These are phyloP conservation scores for Metschnikowia amazonensis DNA, from an alignment of 805 yeast species.

Conservation along the genomic window DNA sequence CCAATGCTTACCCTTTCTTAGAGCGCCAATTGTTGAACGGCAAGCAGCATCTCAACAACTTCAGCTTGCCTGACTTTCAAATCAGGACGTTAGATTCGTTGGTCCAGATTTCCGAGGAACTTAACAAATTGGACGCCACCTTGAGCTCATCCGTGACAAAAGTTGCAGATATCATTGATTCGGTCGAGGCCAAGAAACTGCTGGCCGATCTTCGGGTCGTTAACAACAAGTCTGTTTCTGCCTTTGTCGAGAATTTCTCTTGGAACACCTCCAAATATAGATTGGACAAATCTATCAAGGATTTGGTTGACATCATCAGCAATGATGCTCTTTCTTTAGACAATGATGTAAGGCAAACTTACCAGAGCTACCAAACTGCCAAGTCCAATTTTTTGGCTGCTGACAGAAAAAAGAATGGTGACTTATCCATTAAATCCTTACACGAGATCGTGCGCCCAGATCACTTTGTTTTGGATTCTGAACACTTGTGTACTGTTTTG, in stretches of 20 bases:
- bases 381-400: conserved; percentile 81
- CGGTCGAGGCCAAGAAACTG: conserved; percentile 24
- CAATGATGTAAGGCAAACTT: conserved; percentile 75
- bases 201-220: conserved; percentile 34
- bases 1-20: conserved; percentile 49
- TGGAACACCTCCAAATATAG: conserved; percentile 91
- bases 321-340: conserved; percentile 81
- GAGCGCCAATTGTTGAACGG: conserved; percentile 55
- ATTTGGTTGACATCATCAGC: conserved; percentile 65
- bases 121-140: conserved; percentile 77
- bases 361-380: conserved; percentile 72
- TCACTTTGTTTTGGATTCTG: conserved; percentile 82
- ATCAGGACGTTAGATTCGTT: conserved; percentile 92
- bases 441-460: conserved; percentile 83
- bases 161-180: conserved; percentile 66
- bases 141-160: conserved; percentile 66
- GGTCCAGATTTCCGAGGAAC: conserved; percentile 87
- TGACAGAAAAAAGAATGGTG: conserved; percentile 91
- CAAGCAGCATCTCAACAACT: conserved; percentile 50
- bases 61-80: conserved; percentile 78
- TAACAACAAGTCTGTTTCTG: conserved; percentile 48
- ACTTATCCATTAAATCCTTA: conserved; percentile 82
- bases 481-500: conserved; percentile 79
- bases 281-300: conserved; percentile 76
- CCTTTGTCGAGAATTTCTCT: conserved; percentile 67